These are phyloP conservation scores for Basipetospora sp. DNA, from an alignment of 2,329 filamentous ascomycete genomes.

Conservation along the genomic window DNA sequence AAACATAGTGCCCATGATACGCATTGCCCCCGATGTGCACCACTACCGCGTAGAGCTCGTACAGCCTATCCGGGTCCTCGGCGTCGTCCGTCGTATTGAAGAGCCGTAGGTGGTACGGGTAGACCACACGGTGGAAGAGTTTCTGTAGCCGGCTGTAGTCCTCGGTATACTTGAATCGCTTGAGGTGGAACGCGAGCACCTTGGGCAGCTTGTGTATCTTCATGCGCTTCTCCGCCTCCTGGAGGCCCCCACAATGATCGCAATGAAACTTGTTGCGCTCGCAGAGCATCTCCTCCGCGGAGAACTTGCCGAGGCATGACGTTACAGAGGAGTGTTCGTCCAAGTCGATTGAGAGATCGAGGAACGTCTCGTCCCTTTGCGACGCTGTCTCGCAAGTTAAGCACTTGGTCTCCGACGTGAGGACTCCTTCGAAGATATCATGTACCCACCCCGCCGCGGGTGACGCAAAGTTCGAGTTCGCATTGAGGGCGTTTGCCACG, in stretches of 20 bases:
- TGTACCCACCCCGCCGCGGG: slow-evolving; percentile 69
- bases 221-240: slow-evolving; percentile 98
- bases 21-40: slow-evolving; percentile 94
- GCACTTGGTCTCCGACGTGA: slow-evolving; percentile 93
- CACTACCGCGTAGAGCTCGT: slow-evolving; percentile 92
- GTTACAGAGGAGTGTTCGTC: slow-evolving; percentile 93
- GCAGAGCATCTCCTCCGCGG: slow-evolving; percentile 94
- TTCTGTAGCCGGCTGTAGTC: slow-evolving; percentile 88
- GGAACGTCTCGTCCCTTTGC: slow-evolving; percentile 85
- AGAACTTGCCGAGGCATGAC: slow-evolving; percentile 88
- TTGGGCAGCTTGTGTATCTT: slow-evolving; percentile 92
- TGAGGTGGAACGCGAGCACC: slow-evolving; percentile 81
- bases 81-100: slow-evolving; percentile 97
- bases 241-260: slow-evolving; percentile 87
- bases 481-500: slow-evolving; percentile 12
- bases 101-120: slow-evolving; percentile 87
- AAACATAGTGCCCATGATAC: slow-evolving; percentile 94
- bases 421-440: slow-evolving; percentile 84
- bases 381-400: slow-evolving; percentile 92
- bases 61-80: slow-evolving; percentile 80
- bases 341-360: slow-evolving; percentile 89
- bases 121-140: slow-evolving; percentile 89
- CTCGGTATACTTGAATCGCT: slow-evolving; percentile 96
- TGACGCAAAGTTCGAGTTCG: not conserved
- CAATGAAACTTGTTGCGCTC: slow-evolving; percentile 98